These are phyloP conservation scores for Tolypocladium endophyticum DNA, from an alignment of 2,329 filamentous ascomycete genomes.

Conservation along the genomic window DNA sequence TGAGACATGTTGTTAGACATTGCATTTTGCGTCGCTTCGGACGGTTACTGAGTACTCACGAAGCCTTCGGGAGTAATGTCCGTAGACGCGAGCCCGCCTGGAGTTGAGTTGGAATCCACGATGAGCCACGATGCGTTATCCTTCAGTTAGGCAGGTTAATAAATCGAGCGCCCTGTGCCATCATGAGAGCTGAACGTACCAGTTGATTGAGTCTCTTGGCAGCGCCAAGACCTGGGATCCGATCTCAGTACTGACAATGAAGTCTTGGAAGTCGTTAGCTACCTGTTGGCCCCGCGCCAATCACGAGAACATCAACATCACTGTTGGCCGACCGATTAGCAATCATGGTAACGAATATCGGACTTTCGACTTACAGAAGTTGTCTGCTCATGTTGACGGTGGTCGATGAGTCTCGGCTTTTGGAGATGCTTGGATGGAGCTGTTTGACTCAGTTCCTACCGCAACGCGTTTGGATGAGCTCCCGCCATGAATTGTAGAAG, in stretches of 20 bases:
- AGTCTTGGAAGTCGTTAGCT: neutral
- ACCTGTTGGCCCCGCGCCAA: neutral
- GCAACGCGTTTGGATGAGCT: too few relatives aligned
- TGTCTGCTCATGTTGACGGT: neutral
- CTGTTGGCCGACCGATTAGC: neutral
- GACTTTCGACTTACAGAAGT: neutral
- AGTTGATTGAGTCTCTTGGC: slow-evolving; percentile 96
- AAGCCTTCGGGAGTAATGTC: slow-evolving; percentile 94
- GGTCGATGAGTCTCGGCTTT: too few relatives aligned
- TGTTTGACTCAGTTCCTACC: too few relatives aligned
- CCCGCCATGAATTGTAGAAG: neutral
- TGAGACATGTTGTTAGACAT: slow-evolving; percentile 6
- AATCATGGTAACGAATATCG: neutral
- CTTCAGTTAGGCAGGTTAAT: slow-evolving; percentile 32
- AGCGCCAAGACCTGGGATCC: slow-evolving; percentile 83
- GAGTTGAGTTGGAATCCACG: slow-evolving; percentile 80
- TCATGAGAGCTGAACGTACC: slow-evolving; percentile 43
- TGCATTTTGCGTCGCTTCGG: slow-evolving; percentile 2
- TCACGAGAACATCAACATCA: neutral
- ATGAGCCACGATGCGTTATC: slow-evolving; percentile 93
- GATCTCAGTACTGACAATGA: neutral
- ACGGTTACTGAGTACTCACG: slow-evolving; percentile 49
- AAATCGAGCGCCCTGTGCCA: neutral
- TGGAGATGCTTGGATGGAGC: too few relatives aligned
- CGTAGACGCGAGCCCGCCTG: slow-evolving; percentile 91